Conservation (phyloP, 768 basidiomycete genomes). For the Atractiella rhizophila region DNA sequence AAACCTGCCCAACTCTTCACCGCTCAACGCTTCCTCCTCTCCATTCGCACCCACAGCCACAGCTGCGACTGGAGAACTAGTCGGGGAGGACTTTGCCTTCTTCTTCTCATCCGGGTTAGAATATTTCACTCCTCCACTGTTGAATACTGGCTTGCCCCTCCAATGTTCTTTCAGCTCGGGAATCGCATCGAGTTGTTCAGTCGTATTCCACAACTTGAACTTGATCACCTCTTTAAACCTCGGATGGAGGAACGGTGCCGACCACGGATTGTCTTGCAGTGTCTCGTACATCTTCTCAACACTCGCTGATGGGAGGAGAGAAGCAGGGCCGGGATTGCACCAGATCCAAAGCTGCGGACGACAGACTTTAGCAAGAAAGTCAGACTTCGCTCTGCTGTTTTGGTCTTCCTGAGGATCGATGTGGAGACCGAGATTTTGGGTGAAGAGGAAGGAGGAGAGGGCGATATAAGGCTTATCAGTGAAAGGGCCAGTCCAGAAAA, state of each 20-base stretch:
- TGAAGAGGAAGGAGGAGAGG: conserved; percentile 76
- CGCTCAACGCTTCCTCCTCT: background rate
- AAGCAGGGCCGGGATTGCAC: conserved; percentile 96
- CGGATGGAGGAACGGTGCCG: conserved; percentile 74
- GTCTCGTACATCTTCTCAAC: conserved; percentile 50
- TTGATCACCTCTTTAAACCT: conserved; percentile 75
- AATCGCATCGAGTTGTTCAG: conserved; percentile 76
- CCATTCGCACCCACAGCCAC: conserved; percentile 4
- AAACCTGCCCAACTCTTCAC: conserved; percentile 8
- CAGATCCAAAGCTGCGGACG: conserved; percentile 88
- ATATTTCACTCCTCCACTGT: conserved; percentile 55
- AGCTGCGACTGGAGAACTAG: background rate
- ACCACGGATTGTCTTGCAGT: conserved; percentile 64
- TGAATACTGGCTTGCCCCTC: conserved; percentile 59
- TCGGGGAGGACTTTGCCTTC: background rate
- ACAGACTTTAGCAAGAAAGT: conserved; percentile 31
- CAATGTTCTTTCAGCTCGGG: conserved; percentile 76
- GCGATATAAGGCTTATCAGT: conserved; percentile 97
- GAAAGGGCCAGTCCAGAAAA: conserved; percentile 98
- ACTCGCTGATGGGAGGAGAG: conserved; percentile 64
- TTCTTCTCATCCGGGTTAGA: no score
- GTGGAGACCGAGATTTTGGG: conserved; percentile 74
- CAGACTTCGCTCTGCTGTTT: no score
- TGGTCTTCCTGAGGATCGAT: conserved; percentile 27
- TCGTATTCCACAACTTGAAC: conserved; percentile 97